Percentiles rank a stretch among this genome's conserved stretches.
These are phyloP conservation scores for Beauveria sp. DNA, from an alignment of 2,329 filamentous ascomycete genomes.

Conservation along the genomic window DNA sequence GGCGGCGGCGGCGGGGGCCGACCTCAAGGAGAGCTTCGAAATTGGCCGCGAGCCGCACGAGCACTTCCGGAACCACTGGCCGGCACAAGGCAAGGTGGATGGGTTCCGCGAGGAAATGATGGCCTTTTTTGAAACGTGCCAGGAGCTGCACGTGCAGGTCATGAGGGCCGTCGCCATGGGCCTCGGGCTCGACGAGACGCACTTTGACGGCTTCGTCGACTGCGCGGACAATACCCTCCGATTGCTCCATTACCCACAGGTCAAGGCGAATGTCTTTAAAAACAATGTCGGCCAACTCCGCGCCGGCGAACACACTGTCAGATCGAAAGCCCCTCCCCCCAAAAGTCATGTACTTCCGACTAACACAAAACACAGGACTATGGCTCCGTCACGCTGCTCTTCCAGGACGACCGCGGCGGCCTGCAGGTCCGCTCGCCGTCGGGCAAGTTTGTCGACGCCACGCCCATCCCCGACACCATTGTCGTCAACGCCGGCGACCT, in stretches of 20 bases:
- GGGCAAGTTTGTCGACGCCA: conserved; percentile 74
- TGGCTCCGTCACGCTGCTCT: conserved; percentile 53
- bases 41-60: conserved; percentile 54
- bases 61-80: conserved; percentile 72
- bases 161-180: conserved; percentile 83
- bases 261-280: conserved; percentile 57
- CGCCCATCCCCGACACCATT: conserved; percentile 71
- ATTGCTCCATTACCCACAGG: conserved; percentile 68
- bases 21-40: conserved; percentile 59
- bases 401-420: conserved; percentile 51
- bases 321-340: background rate
- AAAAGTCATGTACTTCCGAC: background rate
- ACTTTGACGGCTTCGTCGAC: conserved; percentile 71
- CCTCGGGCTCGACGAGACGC: conserved; percentile 61
- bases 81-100: conserved; percentile 34
- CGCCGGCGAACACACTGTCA: conserved; percentile 64
- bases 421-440: conserved; percentile 60
- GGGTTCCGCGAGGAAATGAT: conserved; percentile 68
- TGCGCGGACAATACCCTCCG: conserved; percentile 65
- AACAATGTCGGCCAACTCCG: conserved; percentile 62
- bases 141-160: conserved; percentile 64
- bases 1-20: conserved; percentile 32
- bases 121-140: conserved; percentile 67
- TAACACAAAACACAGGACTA: conserved; percentile 37
- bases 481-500: conserved; percentile 88